Base-by-base conservation (phyloP, 108 stramenopile genomes). In the Epithemia pelagica region DNA sequence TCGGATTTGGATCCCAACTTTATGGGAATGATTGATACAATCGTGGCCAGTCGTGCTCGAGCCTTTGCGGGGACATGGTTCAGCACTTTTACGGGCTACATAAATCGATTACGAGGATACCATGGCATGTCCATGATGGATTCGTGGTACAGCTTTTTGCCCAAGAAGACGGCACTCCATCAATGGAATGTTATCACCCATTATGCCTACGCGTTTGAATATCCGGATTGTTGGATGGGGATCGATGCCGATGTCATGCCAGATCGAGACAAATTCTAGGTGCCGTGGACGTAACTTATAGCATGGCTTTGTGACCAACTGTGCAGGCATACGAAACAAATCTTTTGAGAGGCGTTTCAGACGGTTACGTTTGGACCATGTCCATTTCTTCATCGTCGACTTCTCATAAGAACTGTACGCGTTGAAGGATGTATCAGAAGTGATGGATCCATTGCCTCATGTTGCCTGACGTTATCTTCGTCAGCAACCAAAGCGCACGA, bases 41-140 rank as follows among this genome's bases (percentile, higher is more conserved):
- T 96, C 70, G 78, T 97, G 20, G 88, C 94, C 7, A 85, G 88
- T 73, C 76, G 92, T 66, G 95, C 87, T 15, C 69, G 91, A 56
- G 69, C 80, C 0, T 97, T 95, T 79, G 84, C 87, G 3, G 96
- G 96, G 30, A 96, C 95, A 3, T 97, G 84, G 79, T 94, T 92
- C 58, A 85, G 83, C 32, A 97, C 96, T 22, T 97, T 97, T 76
- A 81, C 91, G 22, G 96, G 95, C 31, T 97, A 95, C 70, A 97
- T 97, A 63, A 87, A 87, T 55, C 84, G 90, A 59, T 71, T 92
- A 66, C 69, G 90, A 26, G 90, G 90, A 0, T 89, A 92, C 54
- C 84, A 86, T 66, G 89, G 90, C 21, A 70, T 83, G 72, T 72
- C 76, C 28, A 91, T 88, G 76, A 80, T 64, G 66, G 70, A 77